Conservation (phyloP, 148 eudicot genomes). For the Vaccinium vitisidaea region DNA sequence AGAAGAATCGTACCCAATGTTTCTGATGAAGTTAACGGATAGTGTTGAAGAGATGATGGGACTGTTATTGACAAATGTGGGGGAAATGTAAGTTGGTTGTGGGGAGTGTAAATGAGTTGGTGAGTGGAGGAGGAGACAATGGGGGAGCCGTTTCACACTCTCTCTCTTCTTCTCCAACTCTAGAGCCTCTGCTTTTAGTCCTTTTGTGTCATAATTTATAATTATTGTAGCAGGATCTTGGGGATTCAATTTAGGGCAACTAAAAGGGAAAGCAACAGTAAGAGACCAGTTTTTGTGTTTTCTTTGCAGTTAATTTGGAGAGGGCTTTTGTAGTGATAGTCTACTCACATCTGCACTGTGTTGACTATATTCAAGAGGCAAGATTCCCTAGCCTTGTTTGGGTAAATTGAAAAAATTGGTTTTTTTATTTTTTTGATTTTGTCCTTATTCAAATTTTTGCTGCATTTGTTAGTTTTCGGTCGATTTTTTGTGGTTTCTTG, state of each 20-base stretch:
- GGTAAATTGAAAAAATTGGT: too few relatives aligned
- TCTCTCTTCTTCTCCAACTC: background rate
- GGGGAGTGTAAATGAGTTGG: background rate
- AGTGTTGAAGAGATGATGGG: background rate
- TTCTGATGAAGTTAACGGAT: too few relatives aligned
- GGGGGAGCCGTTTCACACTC: background rate
- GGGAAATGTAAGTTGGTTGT: background rate
- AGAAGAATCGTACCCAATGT: background rate
- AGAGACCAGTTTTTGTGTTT: background rate
- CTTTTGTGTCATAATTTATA: constrained; percentile 6
- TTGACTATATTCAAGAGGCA: background rate
- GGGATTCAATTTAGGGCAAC: background rate
- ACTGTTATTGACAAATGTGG: background rate
- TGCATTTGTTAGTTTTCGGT: too few relatives aligned
- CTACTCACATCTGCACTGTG: background rate
- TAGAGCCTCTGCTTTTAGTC: background rate
- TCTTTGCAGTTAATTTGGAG: background rate
- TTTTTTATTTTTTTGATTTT: too few relatives aligned
- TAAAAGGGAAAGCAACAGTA: background rate
- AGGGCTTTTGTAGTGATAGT: background rate
- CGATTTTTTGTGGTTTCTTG: too few relatives aligned
- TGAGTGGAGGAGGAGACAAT: constrained; percentile 3
- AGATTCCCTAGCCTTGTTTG: too few relatives aligned
- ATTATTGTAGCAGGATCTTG: constrained; percentile 7
- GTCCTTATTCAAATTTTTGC: too few relatives aligned